Evolutionary conservation across 192 early-diverging fungal species (phyloP).

Genomic region (Coemansia sp.): DNA sequence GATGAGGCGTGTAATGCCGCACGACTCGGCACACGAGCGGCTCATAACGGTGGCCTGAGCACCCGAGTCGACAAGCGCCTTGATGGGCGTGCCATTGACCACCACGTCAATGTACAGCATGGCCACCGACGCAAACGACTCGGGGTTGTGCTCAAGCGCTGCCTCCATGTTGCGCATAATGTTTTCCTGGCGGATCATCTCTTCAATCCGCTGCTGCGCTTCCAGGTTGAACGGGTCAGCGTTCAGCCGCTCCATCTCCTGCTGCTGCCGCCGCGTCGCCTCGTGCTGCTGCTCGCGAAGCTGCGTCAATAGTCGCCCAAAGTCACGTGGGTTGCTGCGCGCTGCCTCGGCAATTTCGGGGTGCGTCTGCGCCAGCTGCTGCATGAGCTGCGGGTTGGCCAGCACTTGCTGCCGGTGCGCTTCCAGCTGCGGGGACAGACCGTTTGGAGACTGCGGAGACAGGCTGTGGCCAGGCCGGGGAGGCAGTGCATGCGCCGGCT

Average conservation of each 20-base stretch:
- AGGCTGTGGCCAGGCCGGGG: not conserved
- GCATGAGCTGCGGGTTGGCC: conserved; percentile 25
- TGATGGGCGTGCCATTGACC: conserved; percentile 86
- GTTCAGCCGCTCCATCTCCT: conserved; percentile 58
- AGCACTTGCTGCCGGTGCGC: conserved; percentile 42
- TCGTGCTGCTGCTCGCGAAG: conserved; percentile 13
- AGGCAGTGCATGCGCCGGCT: not conserved
- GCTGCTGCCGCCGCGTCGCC: conserved; percentile 29
- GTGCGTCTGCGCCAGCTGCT: conserved; percentile 21
- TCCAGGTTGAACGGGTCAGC: conserved; percentile 90
- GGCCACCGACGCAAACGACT: conserved; percentile 86
- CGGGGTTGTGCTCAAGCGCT: conserved; percentile 93
- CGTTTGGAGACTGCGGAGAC: not conserved
- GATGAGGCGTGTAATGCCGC: conserved; percentile 85
- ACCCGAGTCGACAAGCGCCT: conserved; percentile 96
- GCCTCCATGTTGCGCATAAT: conserved; percentile 77
- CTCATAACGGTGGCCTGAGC: conserved; percentile 93
- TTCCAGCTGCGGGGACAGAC: conserved; percentile 19
- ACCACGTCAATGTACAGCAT: conserved; percentile 90
- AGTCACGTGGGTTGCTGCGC: conserved; percentile 24
- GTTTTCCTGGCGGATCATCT: conserved; percentile 82
- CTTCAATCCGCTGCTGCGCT: conserved; percentile 87
- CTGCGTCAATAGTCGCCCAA: conserved; percentile 19
- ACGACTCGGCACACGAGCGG: conserved; percentile 64
- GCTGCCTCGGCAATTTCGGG: conserved; percentile 35